These are phyloP conservation scores for Pseudogymnoascus sp. DNA, from an alignment of 2,329 filamentous ascomycete genomes.

Conservation along the genomic window DNA sequence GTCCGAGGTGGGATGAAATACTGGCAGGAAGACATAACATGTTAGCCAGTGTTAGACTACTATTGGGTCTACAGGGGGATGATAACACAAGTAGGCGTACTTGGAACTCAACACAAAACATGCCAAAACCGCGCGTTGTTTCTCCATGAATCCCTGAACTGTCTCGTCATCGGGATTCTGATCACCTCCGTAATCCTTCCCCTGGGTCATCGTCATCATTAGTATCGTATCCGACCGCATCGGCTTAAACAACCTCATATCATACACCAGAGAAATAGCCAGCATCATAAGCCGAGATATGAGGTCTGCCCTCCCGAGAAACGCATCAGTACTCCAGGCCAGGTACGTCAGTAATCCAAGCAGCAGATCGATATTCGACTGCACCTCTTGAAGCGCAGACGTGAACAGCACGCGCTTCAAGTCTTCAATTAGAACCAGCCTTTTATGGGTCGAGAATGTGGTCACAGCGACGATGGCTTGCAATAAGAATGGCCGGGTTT, in stretches of 20 bases:
- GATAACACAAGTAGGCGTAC: slow-evolving; percentile 22
- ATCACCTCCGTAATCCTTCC: slow-evolving; percentile 15
- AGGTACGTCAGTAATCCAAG: slow-evolving; percentile 39
- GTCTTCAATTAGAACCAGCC: slow-evolving; percentile 32
- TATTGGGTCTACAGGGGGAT: slow-evolving; percentile 3
- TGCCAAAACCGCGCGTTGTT: slow-evolving; percentile 40
- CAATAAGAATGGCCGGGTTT: slow-evolving; percentile 41
- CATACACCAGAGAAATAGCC: neutral
- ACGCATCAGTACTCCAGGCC: slow-evolving; percentile 33
- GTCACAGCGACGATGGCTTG: slow-evolving; percentile 40
- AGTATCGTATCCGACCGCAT: slow-evolving; percentile 1
- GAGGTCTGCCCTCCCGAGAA: neutral
- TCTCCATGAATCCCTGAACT: slow-evolving; percentile 31
- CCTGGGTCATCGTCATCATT: slow-evolving; percentile 17
- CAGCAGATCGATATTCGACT: slow-evolving; percentile 43
- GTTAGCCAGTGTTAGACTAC: slow-evolving; percentile 11
- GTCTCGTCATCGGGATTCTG: slow-evolving; percentile 5
- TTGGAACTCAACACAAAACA: slow-evolving; percentile 36
- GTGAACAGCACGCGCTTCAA: slow-evolving; percentile 37
- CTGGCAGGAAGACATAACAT: slow-evolving; percentile 17
- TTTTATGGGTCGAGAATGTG: slow-evolving; percentile 33
- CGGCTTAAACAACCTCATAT: slow-evolving; percentile 6
- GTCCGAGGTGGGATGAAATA: slow-evolving; percentile 34
- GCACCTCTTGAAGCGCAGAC: slow-evolving; percentile 39
- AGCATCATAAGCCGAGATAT: neutral